Base-by-base conservation (phyloP, 2,329 filamentous ascomycete genomes). In the Alternaria sp. region DNA sequence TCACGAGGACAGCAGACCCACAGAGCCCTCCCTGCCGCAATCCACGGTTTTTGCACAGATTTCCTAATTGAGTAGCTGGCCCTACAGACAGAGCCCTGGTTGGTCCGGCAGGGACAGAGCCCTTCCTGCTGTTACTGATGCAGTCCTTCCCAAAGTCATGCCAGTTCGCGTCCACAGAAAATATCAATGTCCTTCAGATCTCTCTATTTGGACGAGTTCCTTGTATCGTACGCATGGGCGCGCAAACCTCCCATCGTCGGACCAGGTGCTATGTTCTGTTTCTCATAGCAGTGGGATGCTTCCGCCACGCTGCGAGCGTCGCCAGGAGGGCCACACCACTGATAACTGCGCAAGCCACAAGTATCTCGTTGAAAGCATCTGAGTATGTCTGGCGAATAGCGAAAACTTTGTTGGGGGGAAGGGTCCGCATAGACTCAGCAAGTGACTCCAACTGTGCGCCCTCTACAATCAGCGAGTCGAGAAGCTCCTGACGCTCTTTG, bases 291-390 rank as follows among this genome's bases (percentile, higher is more conserved):
- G 47, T 50, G n/a, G 57, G 60, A 41, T 60, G 30, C 18, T 51
- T 66, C n/a, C 50, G 55, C 60, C 61, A 65, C 21, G 60, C 64
- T 25, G 63, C 63, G 25, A 69, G 26, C 18, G 64, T 67, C 7
- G 63, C 64, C 8, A 71, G 46, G 9, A 72, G 26, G 47, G 56
- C 57, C 14, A 66, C 55, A 4, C 61, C 68, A 9, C 66, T 56
- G 25, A 73, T 46, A 37, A 71, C 64, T 11, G 63, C 61, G 25
- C 68, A 66, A 21, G 71, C 63, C 23, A 65, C 37, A 44, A 73
- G 64, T 21, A 64, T 60, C 28, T 68, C 45, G 20, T 64, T 69
- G 49, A 73, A 73, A 2, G 68, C 66, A 51, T 69, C 59, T 18
- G 69, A 63, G 47, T 66, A 69, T 21, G 64, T 59, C 20, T 59